Evolutionary conservation across 305 asterid species (phyloP), one percentile per base, ranked within the genome.

Genomic region (Fraxinus greggii): DNA sequence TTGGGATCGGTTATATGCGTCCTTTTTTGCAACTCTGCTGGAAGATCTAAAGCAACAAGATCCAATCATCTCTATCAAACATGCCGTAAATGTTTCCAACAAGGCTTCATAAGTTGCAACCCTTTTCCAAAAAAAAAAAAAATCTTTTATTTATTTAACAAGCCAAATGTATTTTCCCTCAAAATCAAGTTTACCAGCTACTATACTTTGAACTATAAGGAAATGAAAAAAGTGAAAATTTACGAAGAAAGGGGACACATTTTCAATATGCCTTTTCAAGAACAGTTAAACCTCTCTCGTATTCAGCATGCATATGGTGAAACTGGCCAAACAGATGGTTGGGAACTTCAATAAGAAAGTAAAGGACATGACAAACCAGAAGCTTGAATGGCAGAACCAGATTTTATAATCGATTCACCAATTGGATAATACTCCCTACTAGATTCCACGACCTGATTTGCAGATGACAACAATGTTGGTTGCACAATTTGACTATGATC

Each of bases 301-400:
- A 21, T 13, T 21, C 69, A 21, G 69, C 69, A 59, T 59, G 69
- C 29, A 59, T 7, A 59, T 59, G 12, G 69, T 59, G 69, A 59
- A 59, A 59, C 69, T 59, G 69, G 69, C 69, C 69, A 59, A 21
- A 21, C 29, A 59, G 69, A 59, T 7, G 69, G 28, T 59, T 21
- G 29, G 69, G 12, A 19, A 56, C 26, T 19, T 56, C 28, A 56
- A 56, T 56, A 56, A 21, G 29, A 21, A 35, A 75, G 78, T 84
- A 59, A 59, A 59, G 79, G 77, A 33, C 24, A 77, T 10, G 29
- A 85, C 89, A 31, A 79, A 94, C 98, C 99, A 78, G 98, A 87
- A 87, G 98, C 98, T 89, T 95, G 99, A 51, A 94, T 80, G 83
- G 91, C 80, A 83, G 98, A 92, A 75, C 97, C 98, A 69, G 31